Base-by-base conservation (phyloP, 192 early-diverging fungal species). In the Lunasporangiospora selenospora region DNA sequence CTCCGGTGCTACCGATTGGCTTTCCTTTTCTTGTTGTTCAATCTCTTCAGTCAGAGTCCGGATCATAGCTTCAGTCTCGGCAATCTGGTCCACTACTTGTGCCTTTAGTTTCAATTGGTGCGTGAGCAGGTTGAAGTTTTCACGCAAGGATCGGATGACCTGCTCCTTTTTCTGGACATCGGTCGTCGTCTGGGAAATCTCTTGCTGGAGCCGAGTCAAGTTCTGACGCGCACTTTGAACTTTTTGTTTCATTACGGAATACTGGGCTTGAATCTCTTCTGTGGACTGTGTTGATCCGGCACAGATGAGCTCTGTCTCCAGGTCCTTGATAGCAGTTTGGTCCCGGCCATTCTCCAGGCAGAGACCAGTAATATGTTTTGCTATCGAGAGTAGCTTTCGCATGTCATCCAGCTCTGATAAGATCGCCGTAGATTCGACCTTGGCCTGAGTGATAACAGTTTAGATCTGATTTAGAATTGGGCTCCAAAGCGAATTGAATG, bases 251-350 rank as follows among this genome's bases (percentile, higher is more conserved):
- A 86, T 55, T 1, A 43, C 36, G 4, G 80, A 78, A 9, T 87
- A 65, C 41, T 93, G 88, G 10, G 58, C 65, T 61, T 90, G 88
- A 32, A 86, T 78, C 24, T 95, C 89, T 4, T 88, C 85, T 21
- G 85, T 55, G 5, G 90, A 92, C 58, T 85, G 86, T 12, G 77
- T 80, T 1, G 89, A 89, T 0, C 88, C 89, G 1, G 87, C 65
- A 4, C 42, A 53, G 16, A 71, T 67, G 39, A 90, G 65, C 9
- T 87, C 77, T 0, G 60, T 57, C 34, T 85, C 65, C 34, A 90
- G 23, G 0, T 51, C n/a, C 24, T 58, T 59, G 29, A 73, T 58
- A 3, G 21, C 31, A 2, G 60, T 3, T 5, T 24, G n/a, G 15
- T 63, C 69, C 24, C 33, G 50, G 26, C 13, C 21, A 11, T 53